Percentiles rank a stretch among this genome's conserved stretches.
Conservation (phyloP, 1,284 basidiomycete genomes). For the Schizophyllum amplum region DNA sequence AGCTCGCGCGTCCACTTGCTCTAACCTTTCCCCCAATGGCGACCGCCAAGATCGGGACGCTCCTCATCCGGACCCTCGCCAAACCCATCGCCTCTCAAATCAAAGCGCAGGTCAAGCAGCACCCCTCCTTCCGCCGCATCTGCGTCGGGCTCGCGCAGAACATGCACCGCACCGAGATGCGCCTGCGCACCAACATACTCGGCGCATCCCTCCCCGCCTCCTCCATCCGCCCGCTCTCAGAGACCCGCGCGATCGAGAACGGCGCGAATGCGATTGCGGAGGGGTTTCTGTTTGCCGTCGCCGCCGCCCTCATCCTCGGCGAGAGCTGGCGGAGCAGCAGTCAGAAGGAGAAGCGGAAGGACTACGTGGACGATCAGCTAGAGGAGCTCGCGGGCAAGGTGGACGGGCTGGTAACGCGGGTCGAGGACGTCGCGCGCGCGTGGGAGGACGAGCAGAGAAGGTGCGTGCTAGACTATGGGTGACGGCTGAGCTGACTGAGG, state of each 20-base stretch:
- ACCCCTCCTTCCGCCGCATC: conserved; percentile 58
- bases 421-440: conserved; percentile 26
- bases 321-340: conserved; percentile 75
- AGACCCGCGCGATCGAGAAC: conserved; percentile 84
- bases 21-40: conserved; percentile 40
- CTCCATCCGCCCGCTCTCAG: conserved; percentile 78
- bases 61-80: conserved; percentile 71
- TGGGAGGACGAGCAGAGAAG: conserved; percentile 41
- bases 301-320: conserved; percentile 66
- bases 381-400: background rate
- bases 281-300: conserved; percentile 80
- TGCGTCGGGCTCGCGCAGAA: conserved; percentile 77
- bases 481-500: no score
- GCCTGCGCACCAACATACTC: conserved; percentile 71
- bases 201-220: conserved; percentile 27
- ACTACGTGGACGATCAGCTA: background rate
- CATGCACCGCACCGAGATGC: conserved; percentile 74
- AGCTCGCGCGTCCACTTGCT: background rate
- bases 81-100: conserved; percentile 76
- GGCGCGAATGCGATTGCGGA: conserved; percentile 84
- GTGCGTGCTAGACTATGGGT: no score
- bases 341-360: conserved; percentile 30
- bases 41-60: conserved; percentile 57
- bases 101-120: conserved; percentile 77
- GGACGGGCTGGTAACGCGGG: background rate